Percentiles rank a stretch among this genome's conserved stretches.
Conservation (phyloP, 305 asterid genomes). For the Fraxinus angustifolia region DNA sequence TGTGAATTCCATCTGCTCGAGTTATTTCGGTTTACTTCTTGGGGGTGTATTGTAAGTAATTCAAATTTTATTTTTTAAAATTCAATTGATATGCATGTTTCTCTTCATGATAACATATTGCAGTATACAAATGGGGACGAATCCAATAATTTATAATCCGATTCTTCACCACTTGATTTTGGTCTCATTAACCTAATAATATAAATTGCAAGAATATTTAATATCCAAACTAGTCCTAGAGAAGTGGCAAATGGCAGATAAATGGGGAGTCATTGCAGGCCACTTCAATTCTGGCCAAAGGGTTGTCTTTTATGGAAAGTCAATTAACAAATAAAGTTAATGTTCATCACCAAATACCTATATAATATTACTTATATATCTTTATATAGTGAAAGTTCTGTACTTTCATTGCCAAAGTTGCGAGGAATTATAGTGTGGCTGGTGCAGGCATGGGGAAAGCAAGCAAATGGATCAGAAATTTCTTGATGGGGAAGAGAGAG, state of each 20-base stretch:
- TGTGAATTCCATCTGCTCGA: background rate
- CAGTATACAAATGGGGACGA: background rate
- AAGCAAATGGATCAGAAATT: conserved; percentile 66
- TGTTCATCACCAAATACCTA: background rate
- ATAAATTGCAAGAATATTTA: background rate
- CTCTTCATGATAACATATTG: background rate
- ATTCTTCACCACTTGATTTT: background rate
- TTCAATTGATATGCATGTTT: background rate
- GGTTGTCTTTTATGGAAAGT: conserved; percentile 9
- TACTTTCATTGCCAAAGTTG: background rate
- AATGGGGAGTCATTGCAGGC: conserved; percentile 51
- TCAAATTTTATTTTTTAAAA: no score
- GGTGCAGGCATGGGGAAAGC: conserved; percentile 57
- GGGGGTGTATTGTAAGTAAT: background rate
- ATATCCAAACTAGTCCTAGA: background rate
- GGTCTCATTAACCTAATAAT: background rate
- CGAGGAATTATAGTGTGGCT: background rate
- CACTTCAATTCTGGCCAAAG: conserved; percentile 10
- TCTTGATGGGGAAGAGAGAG: conserved; percentile 57
- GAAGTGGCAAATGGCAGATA: conserved; percentile 63
- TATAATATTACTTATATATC: background rate
- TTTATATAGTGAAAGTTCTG: background rate
- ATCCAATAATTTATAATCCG: background rate
- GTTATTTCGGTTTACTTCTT: background rate
- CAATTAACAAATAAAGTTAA: background rate